Percentiles rank a stretch among this genome's conserved stretches.
These are phyloP conservation scores for Calonectria pauciramosa DNA, from an alignment of 2,329 filamentous ascomycete genomes.

Conservation along the genomic window DNA sequence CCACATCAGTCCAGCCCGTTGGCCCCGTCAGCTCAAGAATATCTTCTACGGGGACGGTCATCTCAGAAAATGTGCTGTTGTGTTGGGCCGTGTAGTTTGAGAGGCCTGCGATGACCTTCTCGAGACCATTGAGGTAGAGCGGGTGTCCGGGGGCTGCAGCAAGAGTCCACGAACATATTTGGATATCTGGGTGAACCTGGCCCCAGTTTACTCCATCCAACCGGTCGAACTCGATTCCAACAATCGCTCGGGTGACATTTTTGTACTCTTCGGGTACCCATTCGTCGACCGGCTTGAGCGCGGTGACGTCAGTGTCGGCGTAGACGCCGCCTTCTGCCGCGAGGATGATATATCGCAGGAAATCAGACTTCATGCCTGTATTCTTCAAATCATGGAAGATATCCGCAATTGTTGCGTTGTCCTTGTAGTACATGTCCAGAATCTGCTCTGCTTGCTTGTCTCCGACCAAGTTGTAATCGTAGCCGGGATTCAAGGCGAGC, in stretches of 20 bases:
- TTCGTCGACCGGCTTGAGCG: constrained; percentile 62
- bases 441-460: constrained; percentile 43
- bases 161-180: constrained; percentile 55
- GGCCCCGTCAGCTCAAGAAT: constrained; percentile 33
- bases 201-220: constrained; percentile 43
- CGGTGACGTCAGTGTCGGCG: constrained; percentile 72
- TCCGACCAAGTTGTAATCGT: constrained; percentile 42
- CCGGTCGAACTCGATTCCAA: constrained; percentile 51
- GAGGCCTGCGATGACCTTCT: constrained; percentile 39
- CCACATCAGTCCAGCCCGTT: constrained; percentile 30
- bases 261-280: constrained; percentile 42
- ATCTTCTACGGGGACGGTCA: constrained; percentile 14
- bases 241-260: constrained; percentile 39
- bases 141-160: constrained; percentile 50
- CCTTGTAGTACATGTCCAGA: constrained; percentile 28
- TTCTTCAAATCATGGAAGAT: constrained; percentile 43
- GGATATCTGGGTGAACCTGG: constrained; percentile 47
- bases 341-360: constrained; percentile 48
- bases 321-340: constrained; percentile 59
- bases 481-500: not conserved
- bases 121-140: constrained; percentile 44
- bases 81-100: constrained; percentile 28
- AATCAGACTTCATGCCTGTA: constrained; percentile 48
- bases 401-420: constrained; percentile 32
- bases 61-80: not conserved